Evolutionary conservation across 83 land plant genomes (phyloP), one percentile per base, ranked within the genome.

Genomic region (Picea abies): DNA sequence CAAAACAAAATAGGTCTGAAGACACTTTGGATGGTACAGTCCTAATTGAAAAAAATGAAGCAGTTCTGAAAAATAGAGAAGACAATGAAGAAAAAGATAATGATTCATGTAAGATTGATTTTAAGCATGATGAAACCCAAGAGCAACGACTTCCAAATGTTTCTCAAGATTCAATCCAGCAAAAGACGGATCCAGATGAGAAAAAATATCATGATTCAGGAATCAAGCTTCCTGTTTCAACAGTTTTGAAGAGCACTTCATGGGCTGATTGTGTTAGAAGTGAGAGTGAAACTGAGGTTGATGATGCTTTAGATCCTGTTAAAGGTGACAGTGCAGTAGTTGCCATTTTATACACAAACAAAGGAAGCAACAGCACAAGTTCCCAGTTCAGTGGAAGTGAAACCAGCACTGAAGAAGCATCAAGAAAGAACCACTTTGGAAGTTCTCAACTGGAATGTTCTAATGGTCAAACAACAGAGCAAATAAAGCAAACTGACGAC

Each of bases 281-380:
- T 15, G 78, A 75, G 23, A 75, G 78, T 75, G 78, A 75, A 73
- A n/a, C 6, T 73, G 77, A 73, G 78, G 58, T 22, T 49, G 78
- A 75, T 47, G 78, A 75, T 47, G 78, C 52, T 75, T 75, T 49
- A 56, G 78, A 75, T 47, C 58, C 78, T n/a, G 60, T 75, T 75
- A 25, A 75, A 75, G 78, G 60, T 47, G 78, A 75, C 78, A 75
- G 78, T 75, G 78, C 78, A 47, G 56, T 75, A 11, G 78, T 75
- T 22, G 78, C 78, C 78, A 75, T 75, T 22, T 12, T 49, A 39
- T 75, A 75, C 78, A 22, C 78, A 75, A 49, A 3, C 3, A 75
- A 75, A 22, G 78, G 60, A 75, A 47, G 58, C 22, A 19, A 47
- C 58, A 56, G 3, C 58, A 56, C 58, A 56, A 56, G 12, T 56